Evolutionary conservation across 768 basidiomycete species (phyloP).

Genomic region (Tremella mesenterica): DNA sequence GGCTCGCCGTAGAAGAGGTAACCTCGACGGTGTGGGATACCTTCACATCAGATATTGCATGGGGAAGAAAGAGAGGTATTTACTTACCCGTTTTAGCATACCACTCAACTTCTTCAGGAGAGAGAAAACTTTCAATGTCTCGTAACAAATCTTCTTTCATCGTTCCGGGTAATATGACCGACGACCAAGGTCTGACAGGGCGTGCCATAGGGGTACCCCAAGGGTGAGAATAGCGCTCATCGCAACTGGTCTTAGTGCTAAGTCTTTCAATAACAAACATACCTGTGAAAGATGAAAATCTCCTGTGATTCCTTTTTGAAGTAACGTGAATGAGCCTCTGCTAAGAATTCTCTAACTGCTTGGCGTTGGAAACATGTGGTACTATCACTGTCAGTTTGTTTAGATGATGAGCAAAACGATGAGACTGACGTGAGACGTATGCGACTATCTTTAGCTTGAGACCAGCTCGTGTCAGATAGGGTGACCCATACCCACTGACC

Average conservation of each 20-base stretch:
- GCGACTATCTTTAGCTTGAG: too few species aligned
- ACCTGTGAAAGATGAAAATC: constrained; percentile 20
- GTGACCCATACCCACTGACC: too few species aligned
- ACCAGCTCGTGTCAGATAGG: too few species aligned
- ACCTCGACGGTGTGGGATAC: constrained; percentile 41
- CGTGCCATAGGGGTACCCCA: constrained; percentile 25
- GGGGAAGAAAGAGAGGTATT: neutral
- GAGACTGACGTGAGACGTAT: too few species aligned
- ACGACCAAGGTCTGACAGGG: constrained; percentile 28
- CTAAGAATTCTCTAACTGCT: constrained; percentile 14
- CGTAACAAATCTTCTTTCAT: constrained; percentile 28
- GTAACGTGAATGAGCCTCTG: constrained; percentile 10
- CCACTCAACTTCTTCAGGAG: constrained; percentile 24
- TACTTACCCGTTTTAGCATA: constrained; percentile 36
- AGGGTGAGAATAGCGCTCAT: neutral
- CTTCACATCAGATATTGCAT: constrained; percentile 4
- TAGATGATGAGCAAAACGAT: too few species aligned
- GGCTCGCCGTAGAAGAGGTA: constrained; percentile 30
- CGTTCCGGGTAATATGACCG: constrained; percentile 29
- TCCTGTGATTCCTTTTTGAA: constrained; percentile 15
- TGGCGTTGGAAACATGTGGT: constrained; percentile 4
- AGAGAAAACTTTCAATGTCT: constrained; percentile 34
- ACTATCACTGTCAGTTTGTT: too few species aligned
- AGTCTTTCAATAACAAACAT: neutral
- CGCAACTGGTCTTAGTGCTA: neutral